Conservation (phyloP, 129 eudicot genomes). For the Helianthus tuberosus region DNA sequence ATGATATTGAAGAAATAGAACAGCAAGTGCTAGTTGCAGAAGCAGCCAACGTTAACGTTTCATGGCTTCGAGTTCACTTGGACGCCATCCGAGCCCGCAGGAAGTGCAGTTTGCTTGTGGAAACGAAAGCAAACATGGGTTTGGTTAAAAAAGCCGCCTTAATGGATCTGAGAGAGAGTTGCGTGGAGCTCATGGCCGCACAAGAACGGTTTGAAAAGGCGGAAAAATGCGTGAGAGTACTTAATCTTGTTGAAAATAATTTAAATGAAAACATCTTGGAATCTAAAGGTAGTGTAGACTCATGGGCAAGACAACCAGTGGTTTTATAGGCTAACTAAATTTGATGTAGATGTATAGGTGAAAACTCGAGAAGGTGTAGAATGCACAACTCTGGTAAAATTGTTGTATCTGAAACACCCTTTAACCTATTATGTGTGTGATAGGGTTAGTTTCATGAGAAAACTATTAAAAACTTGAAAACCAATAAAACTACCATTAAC, state of each 20-base stretch:
- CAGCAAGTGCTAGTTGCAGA: conserved; percentile 15
- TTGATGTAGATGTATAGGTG: background rate
- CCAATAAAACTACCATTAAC: too few species aligned
- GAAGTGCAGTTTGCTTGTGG: conserved; percentile 7
- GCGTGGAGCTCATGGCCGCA: conserved; percentile 32
- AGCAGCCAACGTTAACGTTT: conserved; percentile 28
- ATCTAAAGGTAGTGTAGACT: conserved; percentile 28
- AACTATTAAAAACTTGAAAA: too few species aligned
- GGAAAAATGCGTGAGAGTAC: conserved; percentile 32
- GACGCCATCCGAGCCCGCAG: background rate
- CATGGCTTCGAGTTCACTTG: conserved; percentile 32
- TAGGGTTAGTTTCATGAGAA: too few species aligned
- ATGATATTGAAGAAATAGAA: conserved; percentile 20
- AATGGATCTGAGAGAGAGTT: conserved; percentile 32
- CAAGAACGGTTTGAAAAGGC: conserved; percentile 30
- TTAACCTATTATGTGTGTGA: too few species aligned
- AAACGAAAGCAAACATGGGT: conserved; percentile 16
- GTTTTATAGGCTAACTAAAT: background rate
- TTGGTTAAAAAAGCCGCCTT: conserved; percentile 33
- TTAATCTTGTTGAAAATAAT: conserved; percentile 29
- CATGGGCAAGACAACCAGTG: conserved; percentile 6
- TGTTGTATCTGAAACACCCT: background rate
- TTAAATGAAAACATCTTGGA: conserved; percentile 27
- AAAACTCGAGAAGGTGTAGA: background rate
- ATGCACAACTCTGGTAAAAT: background rate